phyloP scores from a whole-genome alignment of 148 eudicot genomes.

The Vaccinium corymbosum region DNA sequence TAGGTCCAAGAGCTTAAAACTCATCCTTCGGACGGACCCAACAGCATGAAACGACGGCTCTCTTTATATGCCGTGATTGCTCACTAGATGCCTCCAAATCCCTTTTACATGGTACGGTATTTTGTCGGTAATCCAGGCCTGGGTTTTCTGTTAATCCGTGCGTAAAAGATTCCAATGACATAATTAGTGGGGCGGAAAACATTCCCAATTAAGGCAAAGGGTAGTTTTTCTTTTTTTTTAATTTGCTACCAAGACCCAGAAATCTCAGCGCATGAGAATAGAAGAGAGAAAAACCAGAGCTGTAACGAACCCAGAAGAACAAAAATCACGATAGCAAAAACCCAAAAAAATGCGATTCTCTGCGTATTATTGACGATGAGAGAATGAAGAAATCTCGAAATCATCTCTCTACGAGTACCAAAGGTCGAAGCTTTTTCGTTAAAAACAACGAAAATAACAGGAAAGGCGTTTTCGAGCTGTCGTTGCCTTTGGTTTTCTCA shows the following conservation, averaged over 20 bases:
- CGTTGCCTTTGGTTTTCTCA: constrained; percentile 41
- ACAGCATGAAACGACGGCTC: too few relatives aligned
- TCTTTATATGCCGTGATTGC: too few relatives aligned
- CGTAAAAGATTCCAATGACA: background rate
- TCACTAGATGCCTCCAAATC: too few relatives aligned
- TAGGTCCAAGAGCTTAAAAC: too few relatives aligned
- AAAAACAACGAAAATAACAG: background rate
- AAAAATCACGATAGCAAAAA: background rate
- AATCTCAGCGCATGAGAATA: background rate
- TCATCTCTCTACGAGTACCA: background rate
- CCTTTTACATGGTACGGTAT: too few relatives aligned
- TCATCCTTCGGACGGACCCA: too few relatives aligned
- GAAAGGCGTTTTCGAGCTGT: constrained; percentile 35
- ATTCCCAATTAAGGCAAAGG: background rate
- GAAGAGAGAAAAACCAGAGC: too few relatives aligned
- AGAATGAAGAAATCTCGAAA: constrained; percentile 11
- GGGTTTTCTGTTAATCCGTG: background rate
- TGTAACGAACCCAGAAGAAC: too few relatives aligned
- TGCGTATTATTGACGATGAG: constrained; percentile 4
- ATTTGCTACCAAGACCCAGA: background rate
- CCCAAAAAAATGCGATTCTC: background rate
- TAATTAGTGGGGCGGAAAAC: background rate
- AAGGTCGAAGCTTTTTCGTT: background rate
- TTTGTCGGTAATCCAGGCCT: too few relatives aligned
- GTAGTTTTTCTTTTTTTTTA: background rate